A percentile compares a stretch with the other conserved stretches of the same genome.
phyloP scores from a whole-genome alignment of 2,329 filamentous ascomycete genomes.

The Pyrenophora seminiperda region DNA sequence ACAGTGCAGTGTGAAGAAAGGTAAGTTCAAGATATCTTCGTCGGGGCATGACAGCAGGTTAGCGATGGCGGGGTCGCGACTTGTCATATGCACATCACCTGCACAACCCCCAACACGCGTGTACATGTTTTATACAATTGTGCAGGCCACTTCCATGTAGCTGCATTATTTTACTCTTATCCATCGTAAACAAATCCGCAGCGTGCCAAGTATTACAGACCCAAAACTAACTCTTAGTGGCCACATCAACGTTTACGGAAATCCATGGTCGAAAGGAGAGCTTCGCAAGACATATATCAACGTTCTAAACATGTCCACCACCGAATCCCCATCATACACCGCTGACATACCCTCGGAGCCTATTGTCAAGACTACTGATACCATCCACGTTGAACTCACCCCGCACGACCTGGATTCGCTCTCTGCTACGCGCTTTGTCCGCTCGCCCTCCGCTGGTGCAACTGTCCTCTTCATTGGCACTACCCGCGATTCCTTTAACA shows the following conservation, averaged over 20 bases:
- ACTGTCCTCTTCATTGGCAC: constrained; percentile 59
- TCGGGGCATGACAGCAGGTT: too few relatives aligned
- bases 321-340: constrained; percentile 33
- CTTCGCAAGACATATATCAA: too few relatives aligned
- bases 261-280: too few relatives aligned
- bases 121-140: too few relatives aligned
- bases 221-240: too few relatives aligned
- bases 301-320: constrained; percentile 28
- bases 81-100: background rate
- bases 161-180: background rate
- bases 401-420: constrained; percentile 63
- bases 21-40: too few relatives aligned
- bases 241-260: too few relatives aligned
- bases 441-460: constrained; percentile 54
- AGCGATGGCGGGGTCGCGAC: too few relatives aligned
- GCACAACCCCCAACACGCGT: background rate
- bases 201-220: too few relatives aligned
- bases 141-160: background rate
- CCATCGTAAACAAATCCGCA: too few relatives aligned
- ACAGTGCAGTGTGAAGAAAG: too few relatives aligned
- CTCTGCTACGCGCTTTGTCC: constrained; percentile 67
- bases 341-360: constrained; percentile 36
- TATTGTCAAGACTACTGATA: constrained; percentile 34
- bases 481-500: constrained; percentile 75
- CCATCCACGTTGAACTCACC: constrained; percentile 72